Evolutionary conservation across 140 eudicot species (phyloP), one percentile per base, ranked within the genome.

Genomic region (Stevia rebaudiana): DNA sequence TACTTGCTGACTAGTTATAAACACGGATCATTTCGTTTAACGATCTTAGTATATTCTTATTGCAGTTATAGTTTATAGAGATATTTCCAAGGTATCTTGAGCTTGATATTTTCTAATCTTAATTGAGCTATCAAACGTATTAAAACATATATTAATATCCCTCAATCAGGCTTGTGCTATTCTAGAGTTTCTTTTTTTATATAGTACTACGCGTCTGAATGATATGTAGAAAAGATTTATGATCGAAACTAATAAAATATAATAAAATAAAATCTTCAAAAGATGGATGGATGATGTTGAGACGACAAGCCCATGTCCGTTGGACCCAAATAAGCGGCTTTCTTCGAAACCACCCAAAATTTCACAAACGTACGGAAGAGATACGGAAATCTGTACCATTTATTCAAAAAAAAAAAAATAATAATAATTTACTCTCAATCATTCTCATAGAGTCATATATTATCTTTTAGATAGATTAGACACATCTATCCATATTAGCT

Each of bases 341-440:
- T 57, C 63, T 50, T 24, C 64, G 76, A 72, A 72, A 40, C 70
- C 46, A 37, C 56, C 63, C 39, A 39, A 62, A 50, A 17, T 1
- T 25, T 51, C 8, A 11, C 40, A 58, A 36, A 25, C 71, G 77
- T 72, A 72, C 77, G 77, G 71, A 72, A 63, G 63, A 70, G 76
- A 72, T 63, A 72, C 71, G 77, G 77, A 72, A 72, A 72, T 62
- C 71, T 62, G 77, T 72, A 72, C 77, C 65, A 21, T 63, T 39
- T 21, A 50, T 55, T 71, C 69, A 61, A 71, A n/a, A n/a, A n/a
- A n/a, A n/a, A n/a, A n/a, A n/a, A n/a, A n/a, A n/a, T n/a, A n/a
- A n/a, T n/a, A n/a, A n/a, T n/a, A n/a, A n/a, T n/a, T 61, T 37
- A 61, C 49, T 21, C 7, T 0, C 37, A 33, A 33, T 33, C 6